A percentile compares a stretch with the other conserved stretches of the same genome.
Conservation (phyloP, 2,329 filamentous ascomycete genomes). For the Phoma herbarum region DNA sequence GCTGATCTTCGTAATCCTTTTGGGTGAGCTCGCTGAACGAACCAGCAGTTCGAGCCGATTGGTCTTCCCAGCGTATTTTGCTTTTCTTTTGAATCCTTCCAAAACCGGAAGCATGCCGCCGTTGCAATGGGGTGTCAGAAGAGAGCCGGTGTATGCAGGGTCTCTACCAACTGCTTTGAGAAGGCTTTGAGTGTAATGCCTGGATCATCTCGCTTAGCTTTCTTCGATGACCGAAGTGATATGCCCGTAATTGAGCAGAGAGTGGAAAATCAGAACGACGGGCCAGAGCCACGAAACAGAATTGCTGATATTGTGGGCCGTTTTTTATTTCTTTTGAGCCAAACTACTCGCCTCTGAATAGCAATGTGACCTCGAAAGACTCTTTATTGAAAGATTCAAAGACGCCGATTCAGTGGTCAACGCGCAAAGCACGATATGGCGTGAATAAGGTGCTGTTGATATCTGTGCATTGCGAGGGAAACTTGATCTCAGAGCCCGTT, state of each 20-base stretch:
- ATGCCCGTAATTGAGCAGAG: neutral
- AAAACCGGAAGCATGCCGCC: slow-evolving; percentile 4
- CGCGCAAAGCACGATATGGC: neutral
- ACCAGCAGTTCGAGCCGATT: neutral
- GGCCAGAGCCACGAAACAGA: too few species aligned
- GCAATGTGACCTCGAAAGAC: neutral
- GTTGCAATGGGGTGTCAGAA: neutral
- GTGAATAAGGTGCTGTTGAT: neutral
- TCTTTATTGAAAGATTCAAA: neutral
- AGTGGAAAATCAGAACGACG: neutral
- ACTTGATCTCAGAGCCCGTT: neutral
- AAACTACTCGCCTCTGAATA: neutral
- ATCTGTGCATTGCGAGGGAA: neutral
- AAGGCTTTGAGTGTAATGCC: neutral
- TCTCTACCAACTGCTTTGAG: neutral
- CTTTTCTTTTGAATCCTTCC: slow-evolving; percentile 2
- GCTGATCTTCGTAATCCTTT: neutral
- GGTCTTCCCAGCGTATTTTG: neutral
- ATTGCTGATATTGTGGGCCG: neutral
- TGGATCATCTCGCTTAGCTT: neutral
- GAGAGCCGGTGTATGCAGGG: neutral
- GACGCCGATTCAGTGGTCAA: neutral
- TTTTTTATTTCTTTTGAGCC: neutral
- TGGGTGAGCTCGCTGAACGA: neutral
- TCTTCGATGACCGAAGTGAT: neutral